A percentile compares a stretch with the other conserved stretches of the same genome.
Evolutionary conservation across 257 asterid species (phyloP).

Genomic region (Coffea eugenioides): DNA sequence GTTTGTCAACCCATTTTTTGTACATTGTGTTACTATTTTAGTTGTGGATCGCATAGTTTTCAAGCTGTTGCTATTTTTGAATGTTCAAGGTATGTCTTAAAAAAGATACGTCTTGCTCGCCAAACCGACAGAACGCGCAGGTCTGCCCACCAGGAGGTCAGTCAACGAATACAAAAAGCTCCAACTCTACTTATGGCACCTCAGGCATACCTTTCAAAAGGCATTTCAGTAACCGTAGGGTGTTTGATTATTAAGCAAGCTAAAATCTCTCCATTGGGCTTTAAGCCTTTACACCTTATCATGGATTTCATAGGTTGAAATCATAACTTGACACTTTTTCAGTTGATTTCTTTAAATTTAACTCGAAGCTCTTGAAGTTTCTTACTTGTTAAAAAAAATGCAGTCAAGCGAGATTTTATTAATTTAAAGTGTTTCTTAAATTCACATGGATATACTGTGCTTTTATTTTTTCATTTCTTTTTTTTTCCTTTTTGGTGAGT

Average conservation of each 20-base stretch:
- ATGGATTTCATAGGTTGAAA: too few relatives aligned
- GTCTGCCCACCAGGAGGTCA: constrained; percentile 98
- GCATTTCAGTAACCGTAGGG: background rate
- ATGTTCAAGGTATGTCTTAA: constrained; percentile 78
- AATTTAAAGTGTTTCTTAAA: background rate
- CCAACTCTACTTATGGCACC: background rate
- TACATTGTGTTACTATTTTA: background rate
- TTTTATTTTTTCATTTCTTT: background rate
- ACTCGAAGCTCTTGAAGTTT: background rate
- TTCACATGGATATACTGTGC: background rate
- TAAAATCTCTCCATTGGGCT: background rate
- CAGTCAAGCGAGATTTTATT: background rate
- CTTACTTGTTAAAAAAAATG: background rate
- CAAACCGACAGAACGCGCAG: constrained; percentile 97
- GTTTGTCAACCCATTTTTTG: background rate
- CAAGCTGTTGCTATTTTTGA: constrained; percentile 18
- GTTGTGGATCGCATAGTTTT: background rate
- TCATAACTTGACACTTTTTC: background rate
- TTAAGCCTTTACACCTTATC: background rate
- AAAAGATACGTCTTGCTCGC: constrained; percentile 98
- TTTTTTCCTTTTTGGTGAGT: background rate
- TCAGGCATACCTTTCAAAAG: background rate
- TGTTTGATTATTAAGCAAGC: background rate
- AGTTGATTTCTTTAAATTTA: background rate
- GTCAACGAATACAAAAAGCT: background rate